Percentiles rank a stretch among this genome's conserved stretches.
Evolutionary conservation across 2,329 filamentous ascomycete species (phyloP).

Genomic region (Iodosphaeria phyllophila): DNA sequence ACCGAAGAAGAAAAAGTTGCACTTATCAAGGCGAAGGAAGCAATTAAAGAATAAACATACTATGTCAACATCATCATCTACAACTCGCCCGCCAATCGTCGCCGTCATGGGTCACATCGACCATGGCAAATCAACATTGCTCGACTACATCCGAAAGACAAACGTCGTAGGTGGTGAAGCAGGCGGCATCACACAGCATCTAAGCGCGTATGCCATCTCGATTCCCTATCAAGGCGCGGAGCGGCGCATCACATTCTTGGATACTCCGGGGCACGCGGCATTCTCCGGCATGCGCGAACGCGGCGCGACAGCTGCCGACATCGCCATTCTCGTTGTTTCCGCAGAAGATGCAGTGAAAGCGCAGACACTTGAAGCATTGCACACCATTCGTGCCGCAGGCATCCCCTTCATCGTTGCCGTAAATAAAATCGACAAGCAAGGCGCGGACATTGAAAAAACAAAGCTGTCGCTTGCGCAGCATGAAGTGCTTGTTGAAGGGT

Average conservation of each 20-base stretch:
- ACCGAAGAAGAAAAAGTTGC: no score
- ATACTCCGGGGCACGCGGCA: slow-evolving; percentile 89
- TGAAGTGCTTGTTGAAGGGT: slow-evolving; percentile 85
- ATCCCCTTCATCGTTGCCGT: slow-evolving; percentile 96
- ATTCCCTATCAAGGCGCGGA: slow-evolving; percentile 75
- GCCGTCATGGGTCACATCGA: slow-evolving; percentile 99
- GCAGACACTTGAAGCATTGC: slow-evolving; percentile 89
- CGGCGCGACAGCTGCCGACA: slow-evolving; percentile 90
- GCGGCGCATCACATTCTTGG: slow-evolving; percentile 86
- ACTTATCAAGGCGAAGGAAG: no score
- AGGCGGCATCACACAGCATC: slow-evolving; percentile 95
- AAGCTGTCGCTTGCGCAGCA: slow-evolving; percentile 73
- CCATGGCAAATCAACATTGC: slow-evolving; percentile 90
- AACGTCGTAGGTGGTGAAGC: slow-evolving; percentile 84
- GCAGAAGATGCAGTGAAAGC: slow-evolving; percentile 96
- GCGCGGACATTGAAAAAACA: slow-evolving; percentile 62
- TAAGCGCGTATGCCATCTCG: slow-evolving; percentile 85
- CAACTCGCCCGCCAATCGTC: slow-evolving; percentile 77
- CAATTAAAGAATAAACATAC: no score
- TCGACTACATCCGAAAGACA: slow-evolving; percentile 85
- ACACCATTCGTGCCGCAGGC: slow-evolving; percentile 70
- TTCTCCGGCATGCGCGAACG: slow-evolving; percentile 92
- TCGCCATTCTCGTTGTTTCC: slow-evolving; percentile 87
- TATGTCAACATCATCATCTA: no score
- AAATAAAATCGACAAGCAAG: slow-evolving; percentile 88